These are phyloP conservation scores for Willaertia magna DNA, from an alignment of 208 protist genomes.

Conservation along the genomic window DNA sequence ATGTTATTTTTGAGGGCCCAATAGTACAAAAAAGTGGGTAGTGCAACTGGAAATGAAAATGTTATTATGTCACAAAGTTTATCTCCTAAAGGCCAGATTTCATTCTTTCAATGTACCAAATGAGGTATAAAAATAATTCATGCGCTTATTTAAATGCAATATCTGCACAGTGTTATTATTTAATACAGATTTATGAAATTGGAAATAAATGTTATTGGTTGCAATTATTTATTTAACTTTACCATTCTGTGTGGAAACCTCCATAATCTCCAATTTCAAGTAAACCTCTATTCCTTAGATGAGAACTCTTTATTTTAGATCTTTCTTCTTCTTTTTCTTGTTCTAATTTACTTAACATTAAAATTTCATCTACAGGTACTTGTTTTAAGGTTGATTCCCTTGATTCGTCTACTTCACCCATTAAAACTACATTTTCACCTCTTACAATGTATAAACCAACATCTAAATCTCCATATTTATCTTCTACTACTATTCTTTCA, in stretches of 20 bases:
- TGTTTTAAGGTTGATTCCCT: neutral
- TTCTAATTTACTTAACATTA: neutral
- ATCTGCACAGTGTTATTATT: too few species aligned
- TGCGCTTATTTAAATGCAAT: too few species aligned
- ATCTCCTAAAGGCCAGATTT: too few species aligned
- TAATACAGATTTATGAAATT: too few species aligned
- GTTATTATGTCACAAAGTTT: too few species aligned
- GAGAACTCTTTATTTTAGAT: neutral
- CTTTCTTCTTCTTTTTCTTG: conserved; percentile 1
- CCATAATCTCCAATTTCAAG: neutral
- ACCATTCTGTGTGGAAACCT: neutral
- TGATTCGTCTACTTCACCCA: conserved; percentile 14
- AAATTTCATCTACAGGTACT: neutral
- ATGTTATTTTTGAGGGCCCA: too few species aligned
- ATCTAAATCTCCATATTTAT: conserved; percentile 9
- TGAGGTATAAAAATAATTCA: too few species aligned
- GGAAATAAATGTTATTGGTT: too few species aligned
- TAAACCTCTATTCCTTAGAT: neutral
- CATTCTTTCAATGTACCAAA: too few species aligned
- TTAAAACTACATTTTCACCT: conserved; percentile 14
- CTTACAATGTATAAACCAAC: conserved; percentile 10
- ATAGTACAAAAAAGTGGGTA: too few species aligned
- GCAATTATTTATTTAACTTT: too few species aligned
- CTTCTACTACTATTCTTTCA: conserved; percentile 4
- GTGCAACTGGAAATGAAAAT: too few species aligned